Conservation (phyloP, 495 filamentous ascomycete genomes). For the Penicillium odoratum region DNA sequence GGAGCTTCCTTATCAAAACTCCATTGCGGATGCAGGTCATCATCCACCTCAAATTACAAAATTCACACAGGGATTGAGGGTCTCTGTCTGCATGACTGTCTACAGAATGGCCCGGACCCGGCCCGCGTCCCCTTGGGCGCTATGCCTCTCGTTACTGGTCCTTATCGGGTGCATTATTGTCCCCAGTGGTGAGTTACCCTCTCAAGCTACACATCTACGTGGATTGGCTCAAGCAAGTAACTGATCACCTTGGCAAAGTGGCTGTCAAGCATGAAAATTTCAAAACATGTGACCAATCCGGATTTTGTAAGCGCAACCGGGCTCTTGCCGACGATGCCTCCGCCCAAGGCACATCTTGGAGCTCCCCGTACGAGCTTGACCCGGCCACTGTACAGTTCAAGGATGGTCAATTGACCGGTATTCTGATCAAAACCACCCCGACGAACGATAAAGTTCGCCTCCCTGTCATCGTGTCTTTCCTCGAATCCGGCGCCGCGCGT, state of each 20-base stretch:
- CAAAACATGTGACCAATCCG: constrained; percentile 91
- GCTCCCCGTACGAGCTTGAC: constrained; percentile 77
- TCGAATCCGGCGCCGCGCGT: constrained; percentile 82
- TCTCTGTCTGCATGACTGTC: constrained; percentile 34
- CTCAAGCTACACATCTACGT: not conserved
- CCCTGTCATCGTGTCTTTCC: constrained; percentile 82
- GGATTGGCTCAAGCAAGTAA: not conserved
- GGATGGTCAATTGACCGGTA: constrained; percentile 75
- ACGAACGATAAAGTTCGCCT: constrained; percentile 67
- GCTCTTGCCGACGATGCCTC: constrained; percentile 78
- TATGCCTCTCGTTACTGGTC: constrained; percentile 43
- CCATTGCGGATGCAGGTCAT: constrained; percentile 35
- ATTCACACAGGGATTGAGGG: constrained; percentile 36
- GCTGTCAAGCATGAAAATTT: constrained; percentile 93
- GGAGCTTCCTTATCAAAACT: constrained; percentile 37
- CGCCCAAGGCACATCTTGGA: constrained; percentile 64
- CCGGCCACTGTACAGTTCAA: constrained; percentile 70
- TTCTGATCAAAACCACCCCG: constrained; percentile 72
- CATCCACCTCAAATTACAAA: constrained; percentile 13
- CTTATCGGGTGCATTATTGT: constrained; percentile 41
- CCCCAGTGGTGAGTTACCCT: constrained; percentile 35
- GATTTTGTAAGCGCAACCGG: constrained; percentile 94
- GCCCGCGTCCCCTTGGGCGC: constrained; percentile 59
- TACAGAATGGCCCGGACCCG: constrained; percentile 42
- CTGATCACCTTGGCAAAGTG: constrained; percentile 46